A percentile compares a stretch with the other conserved stretches of the same genome.
Evolutionary conservation across 441 rosid genomes (phyloP).

Genomic region (Lagerstroemia fauriei): DNA sequence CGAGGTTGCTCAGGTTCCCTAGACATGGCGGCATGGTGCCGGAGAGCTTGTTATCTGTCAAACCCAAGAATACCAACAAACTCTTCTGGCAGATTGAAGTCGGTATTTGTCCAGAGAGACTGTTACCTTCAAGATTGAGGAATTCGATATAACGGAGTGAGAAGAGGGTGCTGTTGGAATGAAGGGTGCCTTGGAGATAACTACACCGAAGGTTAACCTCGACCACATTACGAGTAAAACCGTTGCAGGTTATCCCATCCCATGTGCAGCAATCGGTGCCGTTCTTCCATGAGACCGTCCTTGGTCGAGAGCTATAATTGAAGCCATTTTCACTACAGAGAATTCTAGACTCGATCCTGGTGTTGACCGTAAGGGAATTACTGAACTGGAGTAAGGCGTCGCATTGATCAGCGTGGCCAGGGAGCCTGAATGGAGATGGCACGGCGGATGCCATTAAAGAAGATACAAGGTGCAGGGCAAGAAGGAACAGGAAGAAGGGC

Average conservation of each 20-base stretch:
- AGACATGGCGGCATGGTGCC: slow-evolving; percentile 14
- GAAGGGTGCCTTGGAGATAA: slow-evolving; percentile 24
- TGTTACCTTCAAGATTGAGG: slow-evolving; percentile 15
- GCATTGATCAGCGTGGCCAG: not conserved
- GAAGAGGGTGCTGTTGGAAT: slow-evolving; percentile 27
- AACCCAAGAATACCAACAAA: not conserved
- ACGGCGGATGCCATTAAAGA: not conserved
- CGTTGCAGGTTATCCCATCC: not conserved
- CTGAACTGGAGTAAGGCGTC: slow-evolving; percentile 37
- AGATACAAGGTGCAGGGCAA: not conserved
- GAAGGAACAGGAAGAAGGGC: not conserved
- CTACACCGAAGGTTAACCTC: slow-evolving; percentile 28
- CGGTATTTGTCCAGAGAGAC: not conserved
- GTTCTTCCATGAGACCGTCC: not conserved
- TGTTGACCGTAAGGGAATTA: slow-evolving; percentile 9
- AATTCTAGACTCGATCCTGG: slow-evolving; percentile 5
- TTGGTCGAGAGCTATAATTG: not conserved
- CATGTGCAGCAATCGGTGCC: not conserved
- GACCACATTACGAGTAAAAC: slow-evolving; percentile 18
- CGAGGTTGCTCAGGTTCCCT: not conserved
- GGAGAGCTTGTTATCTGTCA: not conserved
- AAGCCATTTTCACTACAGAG: not conserved
- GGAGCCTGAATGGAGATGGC: not conserved
- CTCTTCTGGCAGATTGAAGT: not conserved
- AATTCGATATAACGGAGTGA: not conserved